These are phyloP conservation scores for Dictyostelium capitatum DNA, from an alignment of 78 protist species.

Conservation along the genomic window DNA sequence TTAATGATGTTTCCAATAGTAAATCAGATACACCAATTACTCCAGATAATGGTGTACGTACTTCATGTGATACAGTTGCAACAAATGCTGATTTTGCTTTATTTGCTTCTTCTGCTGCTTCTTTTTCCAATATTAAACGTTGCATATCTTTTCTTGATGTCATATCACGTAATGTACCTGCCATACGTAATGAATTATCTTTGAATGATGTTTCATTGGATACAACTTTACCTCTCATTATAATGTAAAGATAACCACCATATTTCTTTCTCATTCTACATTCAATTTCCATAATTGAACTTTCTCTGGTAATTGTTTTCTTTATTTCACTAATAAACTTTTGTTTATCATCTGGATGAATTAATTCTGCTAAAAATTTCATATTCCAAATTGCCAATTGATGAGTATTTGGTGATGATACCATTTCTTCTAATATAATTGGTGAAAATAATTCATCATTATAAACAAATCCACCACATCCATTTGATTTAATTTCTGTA, in stretches of 20 bases:
- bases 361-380: constrained; percentile 45
- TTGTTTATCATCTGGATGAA: constrained; percentile 65
- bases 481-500: background rate
- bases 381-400: constrained; percentile 75
- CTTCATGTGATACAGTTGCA: constrained; percentile 71
- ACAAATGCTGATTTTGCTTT: constrained; percentile 77
- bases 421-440: constrained; percentile 36
- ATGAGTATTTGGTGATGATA: constrained; percentile 53
- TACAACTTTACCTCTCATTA: constrained; percentile 74
- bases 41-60: constrained; percentile 80
- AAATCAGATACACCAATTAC: constrained; percentile 72
- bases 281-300: constrained; percentile 46
- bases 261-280: constrained; percentile 63
- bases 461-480: background rate
- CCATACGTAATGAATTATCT: constrained; percentile 59
- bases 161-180: constrained; percentile 64
- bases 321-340: constrained; percentile 44
- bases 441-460: constrained; percentile 62
- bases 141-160: constrained; percentile 61
- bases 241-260: constrained; percentile 68
- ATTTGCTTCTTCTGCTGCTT: constrained; percentile 70
- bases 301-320: constrained; percentile 45
- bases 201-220: constrained; percentile 15
- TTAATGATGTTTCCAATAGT: constrained; percentile 9
- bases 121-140: constrained; percentile 56